These are phyloP conservation scores for Pichia sp. DNA, from an alignment of 1,139 yeast species.

Conservation along the genomic window DNA sequence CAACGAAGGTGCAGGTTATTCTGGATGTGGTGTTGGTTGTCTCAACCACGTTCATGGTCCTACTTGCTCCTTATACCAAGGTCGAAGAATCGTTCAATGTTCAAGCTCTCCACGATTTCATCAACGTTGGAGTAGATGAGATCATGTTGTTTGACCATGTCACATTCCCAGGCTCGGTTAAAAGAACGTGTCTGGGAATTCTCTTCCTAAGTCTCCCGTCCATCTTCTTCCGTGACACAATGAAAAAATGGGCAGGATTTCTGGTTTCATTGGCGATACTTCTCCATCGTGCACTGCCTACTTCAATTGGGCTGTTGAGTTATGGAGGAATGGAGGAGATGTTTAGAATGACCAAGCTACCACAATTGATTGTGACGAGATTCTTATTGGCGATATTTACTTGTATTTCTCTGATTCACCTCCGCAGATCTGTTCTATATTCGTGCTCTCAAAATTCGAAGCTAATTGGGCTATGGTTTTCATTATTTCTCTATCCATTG, in stretches of 20 bases:
- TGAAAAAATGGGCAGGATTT: constrained; percentile 48
- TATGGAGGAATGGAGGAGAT: background rate
- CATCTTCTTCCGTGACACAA: constrained; percentile 14
- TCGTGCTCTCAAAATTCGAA: constrained; percentile 25
- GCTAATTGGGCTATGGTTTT: constrained; percentile 52
- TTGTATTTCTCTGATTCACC: constrained; percentile 6
- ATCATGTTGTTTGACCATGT: constrained; percentile 62
- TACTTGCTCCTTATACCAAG: constrained; percentile 73
- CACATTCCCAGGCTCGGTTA: constrained; percentile 84
- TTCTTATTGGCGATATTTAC: constrained; percentile 29
- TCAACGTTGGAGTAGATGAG: constrained; percentile 55
- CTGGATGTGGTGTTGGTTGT: constrained; percentile 26
- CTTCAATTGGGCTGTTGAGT: constrained; percentile 1
- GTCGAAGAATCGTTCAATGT: constrained; percentile 92
- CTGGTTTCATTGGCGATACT: constrained; percentile 37
- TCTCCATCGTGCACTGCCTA: constrained; percentile 27
- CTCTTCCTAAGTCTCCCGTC: constrained; percentile 41
- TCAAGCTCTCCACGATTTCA: constrained; percentile 83
- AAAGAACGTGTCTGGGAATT: constrained; percentile 81
- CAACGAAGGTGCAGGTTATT: background rate
- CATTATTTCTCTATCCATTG: constrained; percentile 55
- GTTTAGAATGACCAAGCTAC: constrained; percentile 14
- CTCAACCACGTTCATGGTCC: constrained; percentile 22
- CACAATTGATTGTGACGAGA: constrained; percentile 39
- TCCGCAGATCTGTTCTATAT: constrained; percentile 6